Base-by-base conservation (phyloP, 805 yeast genomes). In the Yarrowia alimentaria region DNA sequence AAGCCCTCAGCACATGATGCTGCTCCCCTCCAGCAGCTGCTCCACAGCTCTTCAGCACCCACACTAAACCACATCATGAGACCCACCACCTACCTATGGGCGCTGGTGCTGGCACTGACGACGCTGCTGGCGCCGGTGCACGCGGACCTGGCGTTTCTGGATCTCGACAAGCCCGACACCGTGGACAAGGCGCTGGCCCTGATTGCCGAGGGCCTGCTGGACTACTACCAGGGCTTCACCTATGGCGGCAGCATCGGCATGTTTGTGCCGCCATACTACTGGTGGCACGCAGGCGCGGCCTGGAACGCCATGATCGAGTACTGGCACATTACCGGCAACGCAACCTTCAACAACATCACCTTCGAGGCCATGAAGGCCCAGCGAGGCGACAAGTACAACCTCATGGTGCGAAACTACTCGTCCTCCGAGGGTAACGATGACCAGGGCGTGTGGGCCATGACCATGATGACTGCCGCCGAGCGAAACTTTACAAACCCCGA, bases 261-360 rank as follows among this genome's bases (percentile, higher is more conserved):
- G 89, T 90, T 93, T 65, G 71, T 81, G 10, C 70, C 74, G 62
- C 98, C 98, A 0, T 90, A 91, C 73, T 91, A 91, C 74, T 91
- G 98, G 99, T 90, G 97, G 97, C 88, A 89, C 69, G 95, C 97
- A 8, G 98, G 98, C 58, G 95, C 90, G 55, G 96, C 91, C 1
- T 88, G 89, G 86, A 95, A 96, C 7, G 74, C 85, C 14, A 70
- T 91, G 75, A 62, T 91, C 34, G 96, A 89, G 64, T 83, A 85
- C 66, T 75, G 87, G 69, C 80, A 64, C 58, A 82, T 74, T 63
- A 78, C 86, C 64, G 77, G 82, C 29, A 84, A 90, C 64, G 76
- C 75, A 56, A 78, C 90, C 2, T 85, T 79, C 59, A 83, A 76
- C 34, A 72, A 73, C 10, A 53, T 75, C 28, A 74, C 87, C 51